Evolutionary conservation across 2,329 filamentous ascomycete genomes (phyloP), one percentile per base, ranked within the genome.

Genomic region (Nannizziopsis barbatae): DNA sequence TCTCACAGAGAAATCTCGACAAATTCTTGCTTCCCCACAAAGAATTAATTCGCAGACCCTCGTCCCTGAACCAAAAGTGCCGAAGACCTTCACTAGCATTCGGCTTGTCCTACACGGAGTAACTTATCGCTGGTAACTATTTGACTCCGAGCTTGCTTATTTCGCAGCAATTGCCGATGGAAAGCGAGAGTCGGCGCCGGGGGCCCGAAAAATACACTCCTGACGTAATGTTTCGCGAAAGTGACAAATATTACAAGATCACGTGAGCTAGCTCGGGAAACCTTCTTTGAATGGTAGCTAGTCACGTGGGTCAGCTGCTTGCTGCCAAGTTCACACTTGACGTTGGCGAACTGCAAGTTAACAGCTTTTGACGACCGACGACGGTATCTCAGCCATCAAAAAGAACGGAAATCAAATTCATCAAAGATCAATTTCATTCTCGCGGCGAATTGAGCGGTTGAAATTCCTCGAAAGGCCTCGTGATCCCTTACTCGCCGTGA

Each of bases 101-200:
- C 22, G 22, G 22, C 22, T 3, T 27, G 33, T n/a, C n/a, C n/a
- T n/a, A n/a, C n/a, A n/a, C n/a, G n/a, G n/a, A n/a, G n/a, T n/a
- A n/a, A n/a, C n/a, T n/a, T 15, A 12, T 12, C 4, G 33, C 33
- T 15, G 48, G 27, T 2, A 12, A n/a, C 31, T 32, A 22, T 22
- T 38, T 37, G 36, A n/a, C n/a, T 27, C 37, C 18, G 45, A n/a
- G 43, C 38, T n/a, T 36, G 18, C 14, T 32, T 22, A 7, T 35
- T 40, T 47, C n/a, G n/a, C 5, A n/a, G 39, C 22, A 35, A 32
- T 41, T 31, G 46, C 50, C 50, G 50, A 52, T 30, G 50, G 46
- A 52, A 52, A 52, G 42, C 50, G 50, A 41, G 37, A 15, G 17
- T 37, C 46, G 46, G 46, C 14, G 39, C 37, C 30, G 46, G 32